Evolutionary conservation across 2,329 filamentous ascomycete species (phyloP).

Genomic region (Magnaporthiopsis incrustans): DNA sequence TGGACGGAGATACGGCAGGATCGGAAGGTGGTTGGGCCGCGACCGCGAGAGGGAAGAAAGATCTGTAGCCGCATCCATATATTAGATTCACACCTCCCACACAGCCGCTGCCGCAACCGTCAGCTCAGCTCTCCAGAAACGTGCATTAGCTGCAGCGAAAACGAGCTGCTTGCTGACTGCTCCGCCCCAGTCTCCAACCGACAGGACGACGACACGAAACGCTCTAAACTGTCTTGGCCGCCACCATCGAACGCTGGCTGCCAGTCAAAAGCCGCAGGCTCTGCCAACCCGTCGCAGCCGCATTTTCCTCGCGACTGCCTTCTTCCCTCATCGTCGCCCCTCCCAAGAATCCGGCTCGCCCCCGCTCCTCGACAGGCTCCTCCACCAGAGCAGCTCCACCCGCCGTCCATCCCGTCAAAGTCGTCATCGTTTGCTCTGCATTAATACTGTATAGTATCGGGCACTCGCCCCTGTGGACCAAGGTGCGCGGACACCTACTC

Average conservation of each 20-base stretch:
- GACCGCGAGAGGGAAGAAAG: background rate
- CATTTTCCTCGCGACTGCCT: background rate
- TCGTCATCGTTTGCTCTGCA: background rate
- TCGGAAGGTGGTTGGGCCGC: background rate
- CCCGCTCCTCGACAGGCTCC: background rate
- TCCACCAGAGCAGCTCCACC: background rate
- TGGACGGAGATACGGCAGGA: background rate
- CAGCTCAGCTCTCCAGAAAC: background rate
- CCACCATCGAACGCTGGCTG: background rate
- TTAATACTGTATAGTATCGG: too few relatives aligned
- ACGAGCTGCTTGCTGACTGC: background rate
- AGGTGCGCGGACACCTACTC: background rate
- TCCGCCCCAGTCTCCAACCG: background rate
- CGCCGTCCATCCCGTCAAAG: background rate
- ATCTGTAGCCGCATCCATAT: background rate
- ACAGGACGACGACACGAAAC: background rate
- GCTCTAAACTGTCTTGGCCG: too few relatives aligned
- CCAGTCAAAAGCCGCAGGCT: background rate
- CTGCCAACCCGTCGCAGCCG: background rate
- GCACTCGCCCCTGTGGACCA: background rate
- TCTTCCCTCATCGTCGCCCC: background rate
- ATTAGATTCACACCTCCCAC: background rate
- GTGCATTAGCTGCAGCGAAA: background rate
- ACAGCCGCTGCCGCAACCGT: background rate
- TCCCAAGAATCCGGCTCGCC: background rate